Percentiles rank a stretch among this genome's conserved stretches.
These are phyloP conservation scores for Rutidosis leptorrhynchoides DNA, from an alignment of 129 eudicot genomes.

Conservation along the genomic window DNA sequence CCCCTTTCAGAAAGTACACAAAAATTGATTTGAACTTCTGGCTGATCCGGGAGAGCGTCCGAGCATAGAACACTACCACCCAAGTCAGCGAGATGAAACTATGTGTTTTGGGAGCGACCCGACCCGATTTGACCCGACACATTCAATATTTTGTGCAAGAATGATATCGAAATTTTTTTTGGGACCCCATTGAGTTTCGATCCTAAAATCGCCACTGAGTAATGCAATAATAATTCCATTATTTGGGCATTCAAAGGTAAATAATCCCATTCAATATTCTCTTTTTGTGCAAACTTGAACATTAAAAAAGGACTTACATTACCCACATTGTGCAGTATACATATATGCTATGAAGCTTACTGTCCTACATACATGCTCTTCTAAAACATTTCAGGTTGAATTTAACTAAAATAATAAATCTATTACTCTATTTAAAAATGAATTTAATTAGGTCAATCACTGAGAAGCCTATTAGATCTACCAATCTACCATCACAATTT, in stretches of 20 bases:
- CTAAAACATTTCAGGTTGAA: background rate
- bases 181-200: no score
- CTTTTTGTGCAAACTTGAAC: background rate
- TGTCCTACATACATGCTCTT: background rate
- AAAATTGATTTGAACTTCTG: no score
- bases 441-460: slow-evolving; percentile 17
- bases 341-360: background rate
- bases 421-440: background rate
- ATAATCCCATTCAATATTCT: background rate
- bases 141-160: no score
- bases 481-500: background rate
- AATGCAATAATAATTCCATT: background rate
- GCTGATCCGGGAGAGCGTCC: no score
- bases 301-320: no score
- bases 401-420: slow-evolving; percentile 7
- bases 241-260: background rate
- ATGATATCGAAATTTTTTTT: no score
- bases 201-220: no score
- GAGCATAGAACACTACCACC: no score
- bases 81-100: no score
- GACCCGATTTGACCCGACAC: no score
- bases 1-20: no score
- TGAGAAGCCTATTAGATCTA: slow-evolving; percentile 21
- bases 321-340: background rate
- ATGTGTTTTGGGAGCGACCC: no score